phyloP scores from a whole-genome alignment of 768 basidiomycete species.

The Boletus bicolor region DNA sequence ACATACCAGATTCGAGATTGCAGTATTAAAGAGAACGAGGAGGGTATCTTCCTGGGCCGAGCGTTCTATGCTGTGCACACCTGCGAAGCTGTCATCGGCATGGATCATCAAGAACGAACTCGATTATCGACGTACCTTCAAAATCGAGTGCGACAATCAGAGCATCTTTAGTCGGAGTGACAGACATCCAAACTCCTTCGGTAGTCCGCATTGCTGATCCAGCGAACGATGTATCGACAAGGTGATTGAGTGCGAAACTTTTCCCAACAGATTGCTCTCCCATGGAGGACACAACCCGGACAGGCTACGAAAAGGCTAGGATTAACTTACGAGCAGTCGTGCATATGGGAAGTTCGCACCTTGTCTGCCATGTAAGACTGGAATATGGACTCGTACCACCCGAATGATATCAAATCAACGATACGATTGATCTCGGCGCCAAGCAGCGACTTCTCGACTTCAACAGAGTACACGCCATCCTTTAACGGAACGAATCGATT shows the following conservation, averaged over 20 bases:
- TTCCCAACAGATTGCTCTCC: constrained; percentile 68
- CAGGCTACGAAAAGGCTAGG: constrained; percentile 38
- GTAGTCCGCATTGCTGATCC: constrained; percentile 63
- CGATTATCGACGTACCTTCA: constrained; percentile 41
- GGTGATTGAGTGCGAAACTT: constrained; percentile 54
- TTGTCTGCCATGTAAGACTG: constrained; percentile 60
- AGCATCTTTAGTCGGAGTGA: constrained; percentile 53
- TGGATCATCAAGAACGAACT: not conserved
- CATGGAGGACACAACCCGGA: constrained; percentile 66
- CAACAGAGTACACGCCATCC: constrained; percentile 48
- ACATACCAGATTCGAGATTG: constrained; percentile 58
- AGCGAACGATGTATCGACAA: constrained; percentile 64
- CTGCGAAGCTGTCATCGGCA: constrained; percentile 27
- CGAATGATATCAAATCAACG: constrained; percentile 54
- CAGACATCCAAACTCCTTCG: constrained; percentile 66
- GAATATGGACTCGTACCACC: constrained; percentile 65
- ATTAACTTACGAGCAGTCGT: not conserved
- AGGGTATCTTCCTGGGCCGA: constrained; percentile 63
- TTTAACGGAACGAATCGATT: constrained; percentile 62
- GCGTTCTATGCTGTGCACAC: constrained; percentile 61
- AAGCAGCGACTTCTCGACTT: constrained; percentile 50
- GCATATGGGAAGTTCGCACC: constrained; percentile 25
- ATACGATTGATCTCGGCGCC: constrained; percentile 58
- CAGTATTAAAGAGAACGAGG: constrained; percentile 62
- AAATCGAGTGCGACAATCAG: constrained; percentile 64